phyloP scores from a whole-genome alignment of 2,329 filamentous ascomycete genomes.

The Fonsecaea pugnacius region DNA sequence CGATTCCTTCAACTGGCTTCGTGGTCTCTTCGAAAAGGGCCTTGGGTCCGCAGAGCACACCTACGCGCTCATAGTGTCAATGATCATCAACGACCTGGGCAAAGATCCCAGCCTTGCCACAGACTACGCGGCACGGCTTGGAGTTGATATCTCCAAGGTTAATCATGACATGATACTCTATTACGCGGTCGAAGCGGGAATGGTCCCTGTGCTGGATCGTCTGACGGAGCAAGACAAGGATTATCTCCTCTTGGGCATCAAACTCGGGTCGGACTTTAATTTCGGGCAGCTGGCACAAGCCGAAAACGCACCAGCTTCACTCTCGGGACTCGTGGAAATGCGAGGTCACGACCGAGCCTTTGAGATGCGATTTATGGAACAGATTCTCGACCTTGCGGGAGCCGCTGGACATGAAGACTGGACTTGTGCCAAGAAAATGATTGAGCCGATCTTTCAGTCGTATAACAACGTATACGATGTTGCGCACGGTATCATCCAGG shows the following conservation, averaged over 20 bases:
- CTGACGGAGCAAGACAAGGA: slow-evolving; percentile 32
- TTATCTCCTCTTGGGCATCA: slow-evolving; percentile 42
- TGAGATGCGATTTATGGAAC: slow-evolving; percentile 44
- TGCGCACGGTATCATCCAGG: slow-evolving; percentile 38
- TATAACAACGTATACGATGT: slow-evolving; percentile 40
- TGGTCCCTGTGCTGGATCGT: slow-evolving; percentile 39
- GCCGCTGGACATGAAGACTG: slow-evolving; percentile 40
- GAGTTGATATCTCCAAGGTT: slow-evolving; percentile 24
- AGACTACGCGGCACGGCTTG: slow-evolving; percentile 27
- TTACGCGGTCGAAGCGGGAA: slow-evolving; percentile 37
- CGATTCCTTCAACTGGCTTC: slow-evolving; percentile 41
- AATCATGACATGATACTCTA: slow-evolving; percentile 44
- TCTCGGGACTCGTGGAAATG: slow-evolving; percentile 39
- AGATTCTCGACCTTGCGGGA: slow-evolving; percentile 46
- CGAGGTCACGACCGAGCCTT: slow-evolving; percentile 40
- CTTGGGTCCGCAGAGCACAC: slow-evolving; percentile 35
- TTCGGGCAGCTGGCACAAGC: slow-evolving; percentile 47
- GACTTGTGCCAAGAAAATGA: slow-evolving; percentile 39
- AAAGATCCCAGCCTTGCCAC: slow-evolving; percentile 43
- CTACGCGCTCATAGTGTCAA: slow-evolving; percentile 42
- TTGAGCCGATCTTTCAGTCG: slow-evolving; percentile 41
- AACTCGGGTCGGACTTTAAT: slow-evolving; percentile 45
- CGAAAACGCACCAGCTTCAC: slow-evolving; percentile 42
- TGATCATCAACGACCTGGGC: slow-evolving; percentile 46
- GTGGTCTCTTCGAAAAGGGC: slow-evolving; percentile 31